Percentiles rank a stretch among this genome's conserved stretches.
Conservation (phyloP, 2,329 filamentous ascomycete species). For the Claviceps quebecensis region DNA sequence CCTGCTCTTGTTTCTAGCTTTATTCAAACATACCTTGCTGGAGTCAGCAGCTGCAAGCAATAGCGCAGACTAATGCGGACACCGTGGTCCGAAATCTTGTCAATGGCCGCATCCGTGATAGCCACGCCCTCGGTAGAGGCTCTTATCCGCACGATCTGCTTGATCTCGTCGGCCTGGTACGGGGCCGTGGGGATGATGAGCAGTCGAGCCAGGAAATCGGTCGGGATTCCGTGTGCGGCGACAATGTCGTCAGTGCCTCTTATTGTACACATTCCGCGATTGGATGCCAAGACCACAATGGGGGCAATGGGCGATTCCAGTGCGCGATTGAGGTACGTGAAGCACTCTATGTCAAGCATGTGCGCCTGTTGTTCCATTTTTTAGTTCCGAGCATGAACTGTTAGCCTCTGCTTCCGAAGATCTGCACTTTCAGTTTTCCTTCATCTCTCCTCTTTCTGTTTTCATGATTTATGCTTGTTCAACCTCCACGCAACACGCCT, state of each 20-base stretch:
- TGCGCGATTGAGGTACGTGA: slow-evolving; percentile 97
- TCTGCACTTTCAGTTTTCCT: background rate
- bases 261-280: slow-evolving; percentile 86
- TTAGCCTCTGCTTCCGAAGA: background rate
- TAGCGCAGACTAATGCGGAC: slow-evolving; percentile 84
- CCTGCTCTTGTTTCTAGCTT: background rate
- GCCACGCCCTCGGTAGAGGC: slow-evolving; percentile 68
- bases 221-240: slow-evolving; percentile 84
- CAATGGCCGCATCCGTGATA: slow-evolving; percentile 69
- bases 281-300: slow-evolving; percentile 94
- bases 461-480: background rate
- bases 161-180: slow-evolving; percentile 80
- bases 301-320: slow-evolving; percentile 89
- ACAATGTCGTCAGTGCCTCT: slow-evolving; percentile 71
- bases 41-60: slow-evolving; percentile 80
- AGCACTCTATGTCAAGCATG: slow-evolving; percentile 99
- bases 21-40: slow-evolving; percentile 47
- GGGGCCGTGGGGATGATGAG: slow-evolving; percentile 92
- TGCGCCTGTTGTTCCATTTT: slow-evolving; percentile 51
- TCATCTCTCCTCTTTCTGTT: background rate
- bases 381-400: background rate
- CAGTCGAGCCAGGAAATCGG: slow-evolving; percentile 83
- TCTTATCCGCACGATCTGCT: slow-evolving; percentile 76
- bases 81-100: slow-evolving; percentile 76
- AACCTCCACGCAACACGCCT: background rate